Conservation (phyloP, 1,284 basidiomycete species). For the Psilocybe mexicana region DNA sequence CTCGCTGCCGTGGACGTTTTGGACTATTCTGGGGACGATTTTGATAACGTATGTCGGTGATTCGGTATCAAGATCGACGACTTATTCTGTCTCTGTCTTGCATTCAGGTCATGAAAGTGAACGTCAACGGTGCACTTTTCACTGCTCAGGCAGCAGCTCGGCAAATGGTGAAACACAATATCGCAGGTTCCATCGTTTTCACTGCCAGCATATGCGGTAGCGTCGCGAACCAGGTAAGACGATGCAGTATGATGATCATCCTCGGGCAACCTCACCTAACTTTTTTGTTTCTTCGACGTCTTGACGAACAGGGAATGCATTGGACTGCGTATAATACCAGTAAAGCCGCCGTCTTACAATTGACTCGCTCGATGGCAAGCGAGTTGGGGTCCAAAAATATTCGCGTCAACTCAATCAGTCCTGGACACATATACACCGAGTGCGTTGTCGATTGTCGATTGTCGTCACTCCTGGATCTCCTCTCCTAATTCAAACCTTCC, state of each 20-base stretch:
- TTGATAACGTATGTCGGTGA: constrained; percentile 50
- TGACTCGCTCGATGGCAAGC: constrained; percentile 78
- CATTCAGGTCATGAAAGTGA: constrained; percentile 65
- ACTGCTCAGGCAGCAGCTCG: constrained; percentile 76
- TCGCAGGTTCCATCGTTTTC: constrained; percentile 73
- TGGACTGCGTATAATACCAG: constrained; percentile 79
- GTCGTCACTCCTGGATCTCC: background rate
- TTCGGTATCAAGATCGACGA: background rate
- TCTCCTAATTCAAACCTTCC: background rate
- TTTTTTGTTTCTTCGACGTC: background rate
- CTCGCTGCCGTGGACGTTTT: constrained; percentile 61
- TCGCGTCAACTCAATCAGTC: constrained; percentile 69
- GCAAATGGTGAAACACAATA: constrained; percentile 70
- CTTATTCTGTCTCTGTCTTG: background rate
- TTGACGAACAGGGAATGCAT: constrained; percentile 47
- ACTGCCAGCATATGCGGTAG: constrained; percentile 83
- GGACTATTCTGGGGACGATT: constrained; percentile 67
- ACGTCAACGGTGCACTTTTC: constrained; percentile 74
- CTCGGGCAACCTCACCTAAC: too few species aligned
- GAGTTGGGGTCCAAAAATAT: constrained; percentile 73
- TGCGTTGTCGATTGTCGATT: constrained; percentile 31
- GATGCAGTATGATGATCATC: too few species aligned
- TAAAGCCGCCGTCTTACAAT: constrained; percentile 79
- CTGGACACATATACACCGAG: constrained; percentile 72
- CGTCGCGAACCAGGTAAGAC: constrained; percentile 67